A percentile compares a stretch with the other conserved stretches of the same genome.
These are phyloP conservation scores for Sporothrix curviconia DNA, from an alignment of 2,329 filamentous ascomycete genomes.

Conservation along the genomic window DNA sequence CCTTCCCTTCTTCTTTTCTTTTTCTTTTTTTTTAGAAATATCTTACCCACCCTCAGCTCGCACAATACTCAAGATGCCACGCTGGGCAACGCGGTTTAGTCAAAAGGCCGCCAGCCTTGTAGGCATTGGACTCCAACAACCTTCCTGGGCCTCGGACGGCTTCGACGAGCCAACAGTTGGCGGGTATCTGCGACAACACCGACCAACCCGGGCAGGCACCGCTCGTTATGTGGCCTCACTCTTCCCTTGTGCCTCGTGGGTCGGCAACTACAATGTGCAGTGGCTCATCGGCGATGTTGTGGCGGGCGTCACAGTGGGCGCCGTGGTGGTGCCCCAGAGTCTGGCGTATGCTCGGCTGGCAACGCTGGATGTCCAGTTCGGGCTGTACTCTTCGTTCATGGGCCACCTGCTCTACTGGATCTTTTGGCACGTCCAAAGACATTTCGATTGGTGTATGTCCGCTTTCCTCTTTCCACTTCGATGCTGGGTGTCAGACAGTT, in stretches of 20 bases:
- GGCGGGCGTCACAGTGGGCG: constrained; percentile 36
- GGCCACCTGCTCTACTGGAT: constrained; percentile 76
- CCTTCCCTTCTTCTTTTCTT: background rate
- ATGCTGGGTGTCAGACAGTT: no score
- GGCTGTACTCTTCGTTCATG: constrained; percentile 76
- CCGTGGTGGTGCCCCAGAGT: constrained; percentile 68
- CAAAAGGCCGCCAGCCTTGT: constrained; percentile 68
- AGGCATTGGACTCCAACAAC: constrained; percentile 71
- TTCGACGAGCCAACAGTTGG: constrained; percentile 74
- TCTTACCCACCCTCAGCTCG: background rate
- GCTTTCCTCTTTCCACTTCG: no score
- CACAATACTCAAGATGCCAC: background rate
- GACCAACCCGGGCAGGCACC: constrained; percentile 52
- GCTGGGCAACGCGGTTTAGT: constrained; percentile 34
- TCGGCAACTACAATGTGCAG: constrained; percentile 75
- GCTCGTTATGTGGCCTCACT: constrained; percentile 59
- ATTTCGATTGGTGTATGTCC: constrained; percentile 65
- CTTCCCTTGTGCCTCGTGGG: constrained; percentile 89
- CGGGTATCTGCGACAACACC: constrained; percentile 63
- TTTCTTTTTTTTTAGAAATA: background rate
- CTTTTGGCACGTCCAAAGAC: constrained; percentile 77
- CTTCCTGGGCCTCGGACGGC: constrained; percentile 53
- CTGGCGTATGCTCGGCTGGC: constrained; percentile 75
- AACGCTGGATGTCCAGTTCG: constrained; percentile 60
- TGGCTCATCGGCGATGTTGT: constrained; percentile 87